phyloP scores from a whole-genome alignment of 441 rosid species.

The Erysimum pusillum region DNA sequence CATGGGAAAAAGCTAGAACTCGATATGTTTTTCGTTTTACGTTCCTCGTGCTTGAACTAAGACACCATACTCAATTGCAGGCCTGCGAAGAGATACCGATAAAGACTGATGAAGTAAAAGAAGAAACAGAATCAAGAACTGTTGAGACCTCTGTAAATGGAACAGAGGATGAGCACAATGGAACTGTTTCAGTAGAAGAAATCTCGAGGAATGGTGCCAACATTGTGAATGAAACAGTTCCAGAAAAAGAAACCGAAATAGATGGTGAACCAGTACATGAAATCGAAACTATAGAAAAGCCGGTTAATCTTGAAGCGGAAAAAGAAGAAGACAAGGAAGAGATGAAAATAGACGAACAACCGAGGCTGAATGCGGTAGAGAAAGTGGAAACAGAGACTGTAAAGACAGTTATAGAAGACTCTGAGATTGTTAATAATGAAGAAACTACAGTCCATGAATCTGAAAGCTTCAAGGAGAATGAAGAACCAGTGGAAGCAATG shows the following conservation, averaged over 20 bases:
- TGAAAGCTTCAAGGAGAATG: slow-evolving; percentile 19
- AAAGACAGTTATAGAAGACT: slow-evolving; percentile 1
- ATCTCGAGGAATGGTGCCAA: slow-evolving; percentile 10
- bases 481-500: slow-evolving; percentile 20
- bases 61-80: slow-evolving; percentile 14
- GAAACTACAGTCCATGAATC: slow-evolving; percentile 39
- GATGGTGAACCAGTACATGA: slow-evolving; percentile 12
- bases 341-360: not conserved
- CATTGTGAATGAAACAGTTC: slow-evolving; percentile 30
- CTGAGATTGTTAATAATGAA: slow-evolving; percentile 23
- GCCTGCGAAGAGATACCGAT: slow-evolving; percentile 9
- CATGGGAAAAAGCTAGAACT: slow-evolving; percentile 9
- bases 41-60: slow-evolving; percentile 11
- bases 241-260: slow-evolving; percentile 15
- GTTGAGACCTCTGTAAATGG: slow-evolving; percentile 28
- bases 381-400: not conserved
- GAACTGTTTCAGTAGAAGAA: slow-evolving; percentile 20
- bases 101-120: slow-evolving; percentile 37
- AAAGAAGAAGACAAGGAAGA: slow-evolving; percentile 21
- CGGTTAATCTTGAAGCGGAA: not conserved
- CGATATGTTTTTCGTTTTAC: not conserved
- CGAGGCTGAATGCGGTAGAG: not conserved
- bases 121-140: slow-evolving; percentile 23
- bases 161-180: slow-evolving; percentile 26
- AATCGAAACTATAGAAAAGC: slow-evolving; percentile 33